These are phyloP conservation scores for Laetiporus sulphureus DNA, from an alignment of 1,284 basidiomycete species.

Conservation along the genomic window DNA sequence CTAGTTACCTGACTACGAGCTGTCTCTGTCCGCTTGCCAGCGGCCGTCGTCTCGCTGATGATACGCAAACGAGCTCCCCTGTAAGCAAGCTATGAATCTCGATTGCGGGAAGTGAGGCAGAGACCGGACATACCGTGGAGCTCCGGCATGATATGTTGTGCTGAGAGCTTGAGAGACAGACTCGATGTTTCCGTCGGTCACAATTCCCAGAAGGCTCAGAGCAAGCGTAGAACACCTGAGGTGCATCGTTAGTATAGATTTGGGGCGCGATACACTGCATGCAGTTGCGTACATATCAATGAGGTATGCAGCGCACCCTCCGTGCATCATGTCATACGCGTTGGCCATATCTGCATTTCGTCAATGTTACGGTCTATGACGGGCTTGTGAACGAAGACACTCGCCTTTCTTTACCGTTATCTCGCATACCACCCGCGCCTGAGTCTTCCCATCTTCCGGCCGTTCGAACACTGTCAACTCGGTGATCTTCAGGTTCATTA, in stretches of 20 bases:
- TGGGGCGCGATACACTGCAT: no score
- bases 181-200: not conserved
- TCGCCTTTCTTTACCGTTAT: conserved; percentile 11
- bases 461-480: conserved; percentile 11
- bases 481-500: conserved; percentile 8
- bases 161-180: conserved; percentile 8
- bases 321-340: conserved; percentile 8
- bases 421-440: conserved; percentile 15
- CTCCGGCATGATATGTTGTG: conserved; percentile 5
- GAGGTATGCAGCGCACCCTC: conserved; percentile 10
- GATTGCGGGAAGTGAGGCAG: conserved; percentile 3
- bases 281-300: conserved; percentile 10
- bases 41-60: conserved; percentile 34
- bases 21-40: conserved; percentile 35
- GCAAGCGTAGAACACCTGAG: conserved; percentile 5
- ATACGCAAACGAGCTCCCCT: conserved; percentile 42
- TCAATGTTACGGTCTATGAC: not conserved
- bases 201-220: conserved; percentile 4
- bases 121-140: conserved; percentile 12
- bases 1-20: conserved; percentile 38
- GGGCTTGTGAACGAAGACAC: not conserved
- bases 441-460: conserved; percentile 13
- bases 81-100: conserved; percentile 12
- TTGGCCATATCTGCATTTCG: conserved; percentile 12
- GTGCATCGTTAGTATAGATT: not conserved